Evolutionary conservation across 2,329 filamentous ascomycete species (phyloP), one percentile per base, ranked within the genome.

Genomic region (Lecanicillium sp.): DNA sequence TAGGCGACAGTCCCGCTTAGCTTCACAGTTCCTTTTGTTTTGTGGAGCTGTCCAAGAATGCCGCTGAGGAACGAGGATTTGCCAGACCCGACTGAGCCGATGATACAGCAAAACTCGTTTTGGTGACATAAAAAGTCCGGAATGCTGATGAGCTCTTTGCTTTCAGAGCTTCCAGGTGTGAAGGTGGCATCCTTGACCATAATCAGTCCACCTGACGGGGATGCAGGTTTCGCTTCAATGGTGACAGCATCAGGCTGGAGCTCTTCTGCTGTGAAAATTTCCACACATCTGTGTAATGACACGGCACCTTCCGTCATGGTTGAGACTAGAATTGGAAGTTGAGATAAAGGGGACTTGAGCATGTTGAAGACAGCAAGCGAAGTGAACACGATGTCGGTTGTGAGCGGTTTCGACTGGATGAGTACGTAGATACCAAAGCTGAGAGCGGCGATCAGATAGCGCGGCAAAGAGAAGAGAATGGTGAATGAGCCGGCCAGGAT

Each of bases 391-490:
- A 95, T 87, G 3, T 92, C 85, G 1, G 86, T 94, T 7, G 84
- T 87, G 54, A 95, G 63, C 5, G 88, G 84, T 39, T 69, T 69
- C 50, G 87, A 70, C 44, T 77, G 77, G 2, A 84, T 88, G 49
- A 89, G 68, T 20, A 94, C 87, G 51, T 90, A 95, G 14, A 94
- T 81, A 8, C 85, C 79, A 55, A 95, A 95, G 1, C 88, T 95
- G 13, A 83, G 84, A 66, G 88, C 94, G 3, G 88, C 94, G 3
- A 95, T 88, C 29, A 95, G 70, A 65, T 95, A 95, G 3, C 88
- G 88, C 3, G 88, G 94, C 1, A 86, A 89, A 37, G 84, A 88
- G 87, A 87, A 95, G n/a, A 87, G 94, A 52, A 95, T 95, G 54
- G 90, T 95, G 41, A 87, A 86, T 52, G 94, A 72, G 4, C 88